A percentile compares a stretch with the other conserved stretches of the same genome.
phyloP scores from a whole-genome alignment of 257 asterid genomes.

The Penstemon barbatus region DNA sequence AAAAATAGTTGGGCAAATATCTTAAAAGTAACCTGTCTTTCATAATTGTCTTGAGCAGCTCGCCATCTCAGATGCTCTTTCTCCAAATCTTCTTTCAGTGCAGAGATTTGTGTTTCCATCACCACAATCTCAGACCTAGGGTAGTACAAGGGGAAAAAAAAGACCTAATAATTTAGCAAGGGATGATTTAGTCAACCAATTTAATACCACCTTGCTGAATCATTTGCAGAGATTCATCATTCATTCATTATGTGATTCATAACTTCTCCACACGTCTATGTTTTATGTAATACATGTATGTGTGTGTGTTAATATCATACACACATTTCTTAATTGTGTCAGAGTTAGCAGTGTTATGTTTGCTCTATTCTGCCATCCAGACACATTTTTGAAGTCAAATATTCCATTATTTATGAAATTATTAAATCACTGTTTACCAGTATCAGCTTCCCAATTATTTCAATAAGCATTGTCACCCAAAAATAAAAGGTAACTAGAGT shows the following conservation, averaged over 20 bases:
- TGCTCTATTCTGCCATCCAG: background rate
- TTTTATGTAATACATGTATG: background rate
- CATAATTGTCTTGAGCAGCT: constrained; percentile 81
- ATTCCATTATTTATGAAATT: background rate
- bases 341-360: constrained; percentile 5
- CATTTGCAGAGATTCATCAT: background rate
- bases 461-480: background rate
- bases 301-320: background rate
- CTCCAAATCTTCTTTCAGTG: constrained; percentile 78
- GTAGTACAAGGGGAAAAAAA: constrained; percentile 21
- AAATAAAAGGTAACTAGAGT: background rate
- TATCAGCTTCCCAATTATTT: constrained; percentile 1
- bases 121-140: constrained; percentile 61
- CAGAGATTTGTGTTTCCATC: constrained; percentile 62
- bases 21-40: constrained; percentile 67
- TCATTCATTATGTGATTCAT: background rate
- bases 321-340: background rate
- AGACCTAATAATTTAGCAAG: constrained; percentile 18
- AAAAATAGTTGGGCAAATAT: background rate
- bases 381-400: background rate
- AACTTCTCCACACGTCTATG: background rate
- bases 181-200: background rate
- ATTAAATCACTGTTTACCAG: background rate
- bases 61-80: constrained; percentile 75
- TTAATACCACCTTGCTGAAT: background rate